Percentiles rank a stretch among this genome's conserved stretches.
Conservation (phyloP, 805 yeast genomes). For the Pichia paraexigua region DNA sequence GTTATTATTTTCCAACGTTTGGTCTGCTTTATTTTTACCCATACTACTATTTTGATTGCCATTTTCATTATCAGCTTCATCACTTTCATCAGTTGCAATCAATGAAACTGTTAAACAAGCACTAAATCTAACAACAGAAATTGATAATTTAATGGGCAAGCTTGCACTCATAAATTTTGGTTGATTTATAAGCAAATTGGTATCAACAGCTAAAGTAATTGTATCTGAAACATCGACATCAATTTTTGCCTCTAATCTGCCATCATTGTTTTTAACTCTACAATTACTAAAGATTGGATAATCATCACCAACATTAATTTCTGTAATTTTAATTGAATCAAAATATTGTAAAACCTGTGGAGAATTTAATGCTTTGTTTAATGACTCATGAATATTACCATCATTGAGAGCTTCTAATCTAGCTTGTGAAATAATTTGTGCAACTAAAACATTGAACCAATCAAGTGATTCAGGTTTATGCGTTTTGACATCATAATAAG, state of each 20-base stretch:
- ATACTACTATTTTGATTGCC: not conserved
- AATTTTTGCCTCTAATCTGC: slow-evolving; percentile 72
- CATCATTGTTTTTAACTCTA: slow-evolving; percentile 49
- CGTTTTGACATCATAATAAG: slow-evolving; percentile 81
- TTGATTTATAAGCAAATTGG: slow-evolving; percentile 67
- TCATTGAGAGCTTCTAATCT: slow-evolving; percentile 82
- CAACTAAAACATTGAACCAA: slow-evolving; percentile 93
- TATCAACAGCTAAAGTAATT: slow-evolving; percentile 76
- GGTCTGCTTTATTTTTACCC: not conserved
- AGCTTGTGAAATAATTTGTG: slow-evolving; percentile 80
- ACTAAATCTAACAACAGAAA: slow-evolving; percentile 83
- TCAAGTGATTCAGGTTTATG: slow-evolving; percentile 89
- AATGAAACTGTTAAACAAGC: slow-evolving; percentile 80
- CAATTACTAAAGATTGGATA: slow-evolving; percentile 94
- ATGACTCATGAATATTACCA: slow-evolving; percentile 75
- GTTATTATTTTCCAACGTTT: slow-evolving; percentile 1
- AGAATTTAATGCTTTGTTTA: slow-evolving; percentile 59
- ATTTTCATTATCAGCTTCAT: slow-evolving; percentile 11
- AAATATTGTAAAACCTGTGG: slow-evolving; percentile 67
- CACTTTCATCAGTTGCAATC: slow-evolving; percentile 32
- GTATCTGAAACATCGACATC: slow-evolving; percentile 88
- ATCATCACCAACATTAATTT: slow-evolving; percentile 88
- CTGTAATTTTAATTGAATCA: slow-evolving; percentile 71
- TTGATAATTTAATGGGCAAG: slow-evolving; percentile 76
- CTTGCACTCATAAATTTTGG: slow-evolving; percentile 82